A percentile compares a stretch with the other conserved stretches of the same genome.
phyloP scores from a whole-genome alignment of 2,329 filamentous ascomycete species.

The Lecanicillium sp. region DNA sequence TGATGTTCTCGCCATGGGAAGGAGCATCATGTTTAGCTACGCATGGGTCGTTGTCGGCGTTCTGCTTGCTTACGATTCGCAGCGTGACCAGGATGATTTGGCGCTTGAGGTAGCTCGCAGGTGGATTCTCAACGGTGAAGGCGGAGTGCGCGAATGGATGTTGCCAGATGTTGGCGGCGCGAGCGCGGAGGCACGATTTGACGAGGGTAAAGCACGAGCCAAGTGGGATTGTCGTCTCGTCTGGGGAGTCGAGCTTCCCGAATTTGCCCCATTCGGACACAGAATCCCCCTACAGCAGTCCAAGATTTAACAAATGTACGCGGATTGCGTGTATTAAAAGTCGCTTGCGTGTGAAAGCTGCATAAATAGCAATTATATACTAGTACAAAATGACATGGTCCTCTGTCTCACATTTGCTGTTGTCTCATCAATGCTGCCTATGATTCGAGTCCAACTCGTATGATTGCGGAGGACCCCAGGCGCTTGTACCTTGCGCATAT shows the following conservation, averaged over 20 bases:
- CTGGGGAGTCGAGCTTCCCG: constrained; percentile 7
- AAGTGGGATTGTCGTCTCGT: constrained; percentile 9
- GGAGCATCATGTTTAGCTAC: constrained; percentile 10
- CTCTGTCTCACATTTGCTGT: background rate
- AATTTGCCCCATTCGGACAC: constrained; percentile 4
- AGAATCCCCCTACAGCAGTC: constrained; percentile 2
- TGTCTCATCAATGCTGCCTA: background rate
- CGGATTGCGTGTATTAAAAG: too few relatives aligned
- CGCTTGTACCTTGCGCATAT: background rate
- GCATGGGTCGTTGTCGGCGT: constrained; percentile 8
- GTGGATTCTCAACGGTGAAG: constrained; percentile 8
- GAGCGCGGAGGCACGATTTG: background rate
- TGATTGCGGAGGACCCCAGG: too few relatives aligned
- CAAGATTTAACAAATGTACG: constrained; percentile 4
- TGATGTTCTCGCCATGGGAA: constrained; percentile 5
- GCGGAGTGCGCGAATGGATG: constrained; percentile 9
- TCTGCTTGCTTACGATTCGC: constrained; percentile 6
- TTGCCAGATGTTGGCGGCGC: constrained; percentile 3
- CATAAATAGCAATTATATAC: background rate
- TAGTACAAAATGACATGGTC: background rate
- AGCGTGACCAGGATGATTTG: constrained; percentile 5
- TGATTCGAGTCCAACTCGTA: constrained; percentile 5
- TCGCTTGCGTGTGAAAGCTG: too few relatives aligned
- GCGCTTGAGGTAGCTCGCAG: constrained; percentile 6
- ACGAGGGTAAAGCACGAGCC: constrained; percentile 6